Evolutionary conservation across 371 early-diverging fungal genomes (phyloP).

Genomic region (Mucor circinelloides): DNA sequence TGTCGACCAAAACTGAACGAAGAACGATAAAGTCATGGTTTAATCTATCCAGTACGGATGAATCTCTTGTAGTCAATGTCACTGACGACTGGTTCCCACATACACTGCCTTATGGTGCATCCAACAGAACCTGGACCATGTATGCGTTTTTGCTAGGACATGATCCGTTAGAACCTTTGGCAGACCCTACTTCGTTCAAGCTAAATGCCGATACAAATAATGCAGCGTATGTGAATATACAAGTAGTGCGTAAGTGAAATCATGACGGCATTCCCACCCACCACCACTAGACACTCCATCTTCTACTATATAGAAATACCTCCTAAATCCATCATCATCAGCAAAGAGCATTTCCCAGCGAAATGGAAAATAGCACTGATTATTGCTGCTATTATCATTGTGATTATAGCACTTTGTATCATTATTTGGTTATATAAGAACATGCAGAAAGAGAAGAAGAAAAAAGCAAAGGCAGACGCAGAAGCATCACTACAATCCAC

Average conservation of each 20-base stretch:
- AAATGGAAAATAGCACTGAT: constrained; percentile 28
- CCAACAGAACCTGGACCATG: constrained; percentile 23
- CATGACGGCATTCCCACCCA: neutral
- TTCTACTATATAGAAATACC: constrained; percentile 6
- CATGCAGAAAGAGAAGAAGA: constrained; percentile 18
- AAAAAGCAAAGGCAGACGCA: neutral
- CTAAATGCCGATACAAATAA: neutral
- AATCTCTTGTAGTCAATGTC: constrained; percentile 12
- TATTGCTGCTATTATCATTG: constrained; percentile 13
- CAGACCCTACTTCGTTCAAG: neutral
- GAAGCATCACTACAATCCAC: neutral
- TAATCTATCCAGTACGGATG: neutral
- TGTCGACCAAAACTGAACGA: neutral
- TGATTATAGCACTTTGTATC: constrained; percentile 11
- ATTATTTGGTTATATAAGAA: constrained; percentile 23
- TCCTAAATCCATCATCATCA: neutral
- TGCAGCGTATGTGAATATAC: neutral
- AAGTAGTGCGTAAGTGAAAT: neutral
- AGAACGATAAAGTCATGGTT: constrained; percentile 20
- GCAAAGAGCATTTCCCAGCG: neutral
- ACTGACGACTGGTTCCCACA: constrained; percentile 31
- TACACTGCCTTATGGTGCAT: constrained; percentile 1
- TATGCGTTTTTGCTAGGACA: constrained; percentile 16
- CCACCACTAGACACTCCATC: neutral
- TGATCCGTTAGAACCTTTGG: neutral